phyloP scores from a whole-genome alignment of 1,139 yeast species.

The Nematodospora anomalae region DNA sequence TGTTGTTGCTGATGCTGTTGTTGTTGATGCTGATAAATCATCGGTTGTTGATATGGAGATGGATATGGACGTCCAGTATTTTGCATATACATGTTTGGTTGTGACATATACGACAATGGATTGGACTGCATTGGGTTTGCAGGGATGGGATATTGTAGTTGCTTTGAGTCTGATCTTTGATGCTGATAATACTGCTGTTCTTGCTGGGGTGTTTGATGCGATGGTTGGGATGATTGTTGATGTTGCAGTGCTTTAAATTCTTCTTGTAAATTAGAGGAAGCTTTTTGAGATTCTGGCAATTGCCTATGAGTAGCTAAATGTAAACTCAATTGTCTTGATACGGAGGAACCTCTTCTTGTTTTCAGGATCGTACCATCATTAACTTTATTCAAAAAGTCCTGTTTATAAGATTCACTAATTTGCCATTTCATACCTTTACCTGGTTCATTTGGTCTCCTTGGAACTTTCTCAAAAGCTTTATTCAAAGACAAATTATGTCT shows the following conservation, averaged over 20 bases:
- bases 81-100: conserved; percentile 22
- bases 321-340: conserved; percentile 72
- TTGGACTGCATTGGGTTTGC: conserved; percentile 24
- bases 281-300: conserved; percentile 53
- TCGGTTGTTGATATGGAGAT: conserved; percentile 14
- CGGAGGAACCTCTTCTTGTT: conserved; percentile 76
- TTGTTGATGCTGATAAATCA: conserved; percentile 6
- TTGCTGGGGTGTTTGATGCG: conserved; percentile 19
- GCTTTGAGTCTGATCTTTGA: conserved; percentile 20
- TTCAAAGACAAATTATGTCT: conserved; percentile 60
- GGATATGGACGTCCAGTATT: conserved; percentile 7
- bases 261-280: conserved; percentile 3
- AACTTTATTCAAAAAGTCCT: conserved; percentile 80
- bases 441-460: conserved; percentile 92
- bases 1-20: conserved; percentile 17
- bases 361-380: conserved; percentile 71
- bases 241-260: conserved; percentile 13
- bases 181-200: conserved; percentile 12
- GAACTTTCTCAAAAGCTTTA: conserved; percentile 83
- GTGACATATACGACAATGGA: conserved; percentile 24
- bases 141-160: conserved; percentile 16
- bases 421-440: conserved; percentile 99
- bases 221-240: conserved; percentile 18
- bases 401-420: conserved; percentile 78
- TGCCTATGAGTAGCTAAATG: conserved; percentile 71